A percentile compares a stretch with the other conserved stretches of the same genome.
Evolutionary conservation across 805 yeast genomes (phyloP).

Genomic region (Yarrowia porcina): DNA sequence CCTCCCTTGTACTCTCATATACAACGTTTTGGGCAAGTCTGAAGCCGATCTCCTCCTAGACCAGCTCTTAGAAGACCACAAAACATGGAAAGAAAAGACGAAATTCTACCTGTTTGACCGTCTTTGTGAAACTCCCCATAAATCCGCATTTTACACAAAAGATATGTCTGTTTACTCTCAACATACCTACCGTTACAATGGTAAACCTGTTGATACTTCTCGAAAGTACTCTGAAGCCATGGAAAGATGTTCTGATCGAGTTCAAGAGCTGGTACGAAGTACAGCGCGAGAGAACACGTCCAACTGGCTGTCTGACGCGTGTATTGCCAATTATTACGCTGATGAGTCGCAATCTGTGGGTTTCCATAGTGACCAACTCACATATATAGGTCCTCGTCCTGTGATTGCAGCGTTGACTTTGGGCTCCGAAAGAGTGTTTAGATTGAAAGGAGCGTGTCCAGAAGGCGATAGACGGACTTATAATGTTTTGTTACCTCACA

Average conservation of each 20-base stretch:
- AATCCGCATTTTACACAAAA: conserved; percentile 42
- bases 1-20: conserved; percentile 52
- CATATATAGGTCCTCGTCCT: conserved; percentile 69
- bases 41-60: conserved; percentile 48
- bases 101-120: conserved; percentile 64
- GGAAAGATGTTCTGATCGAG: conserved; percentile 41
- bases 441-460: conserved; percentile 43
- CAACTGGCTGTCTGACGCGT: conserved; percentile 53
- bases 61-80: conserved; percentile 44
- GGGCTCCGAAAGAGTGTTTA: conserved; percentile 67
- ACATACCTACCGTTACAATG: conserved; percentile 41
- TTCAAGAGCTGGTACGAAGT: conserved; percentile 44
- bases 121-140: conserved; percentile 57
- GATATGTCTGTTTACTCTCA: conserved; percentile 30
- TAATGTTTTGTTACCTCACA: conserved; percentile 65
- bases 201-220: conserved; percentile 37
- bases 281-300: conserved; percentile 36
- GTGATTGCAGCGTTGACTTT: conserved; percentile 63
- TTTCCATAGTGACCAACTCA: conserved; percentile 74
- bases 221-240: conserved; percentile 44
- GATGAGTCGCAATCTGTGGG: conserved; percentile 53
- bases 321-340: conserved; percentile 57
- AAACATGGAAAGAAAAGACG: conserved; percentile 41
- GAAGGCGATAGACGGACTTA: conserved; percentile 38
- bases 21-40: conserved; percentile 50